Conservation (phyloP, 2,329 filamentous ascomycete species). For the Pyrenochaeta sp. region DNA sequence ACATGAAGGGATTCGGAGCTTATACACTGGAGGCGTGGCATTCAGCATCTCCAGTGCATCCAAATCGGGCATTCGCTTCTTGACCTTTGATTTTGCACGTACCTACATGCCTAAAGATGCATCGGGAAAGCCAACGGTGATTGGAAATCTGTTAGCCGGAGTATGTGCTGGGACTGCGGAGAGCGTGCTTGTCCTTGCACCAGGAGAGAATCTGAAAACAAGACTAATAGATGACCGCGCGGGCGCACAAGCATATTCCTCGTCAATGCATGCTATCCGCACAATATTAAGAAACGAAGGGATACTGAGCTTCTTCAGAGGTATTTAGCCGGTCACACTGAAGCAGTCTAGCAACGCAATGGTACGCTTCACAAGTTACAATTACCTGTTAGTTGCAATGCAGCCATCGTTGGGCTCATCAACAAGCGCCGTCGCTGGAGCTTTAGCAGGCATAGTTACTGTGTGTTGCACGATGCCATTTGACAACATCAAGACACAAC, state of each 20-base stretch:
- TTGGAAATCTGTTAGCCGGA: constrained; percentile 10
- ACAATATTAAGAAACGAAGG: constrained; percentile 6
- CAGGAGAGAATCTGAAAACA: constrained; percentile 15
- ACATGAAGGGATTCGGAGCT: neutral
- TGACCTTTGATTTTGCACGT: constrained; percentile 11
- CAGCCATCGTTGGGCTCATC: constrained; percentile 4
- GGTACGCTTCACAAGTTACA: constrained; percentile 18
- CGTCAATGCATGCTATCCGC: constrained; percentile 6
- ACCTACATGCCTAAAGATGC: constrained; percentile 5
- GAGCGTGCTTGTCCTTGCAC: constrained; percentile 10
- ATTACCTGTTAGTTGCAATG: constrained; percentile 3
- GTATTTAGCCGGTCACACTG: constrained; percentile 11
- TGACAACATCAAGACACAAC: constrained; percentile 14
- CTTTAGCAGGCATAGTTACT: constrained; percentile 12
- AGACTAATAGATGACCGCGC: constrained; percentile 12
- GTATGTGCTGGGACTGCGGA: constrained; percentile 13
- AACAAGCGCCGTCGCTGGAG: constrained; percentile 7
- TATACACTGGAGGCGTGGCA: constrained; percentile 8
- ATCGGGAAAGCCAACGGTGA: constrained; percentile 3
- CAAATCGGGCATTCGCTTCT: constrained; percentile 15
- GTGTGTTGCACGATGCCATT: constrained; percentile 17
- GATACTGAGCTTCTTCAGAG: constrained; percentile 8
- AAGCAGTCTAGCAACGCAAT: constrained; percentile 17
- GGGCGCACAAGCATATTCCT: neutral
- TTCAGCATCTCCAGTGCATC: constrained; percentile 14